Evolutionary conservation across 176 grass and related monocot species (phyloP).

Genomic region (Leersia perrieri): DNA sequence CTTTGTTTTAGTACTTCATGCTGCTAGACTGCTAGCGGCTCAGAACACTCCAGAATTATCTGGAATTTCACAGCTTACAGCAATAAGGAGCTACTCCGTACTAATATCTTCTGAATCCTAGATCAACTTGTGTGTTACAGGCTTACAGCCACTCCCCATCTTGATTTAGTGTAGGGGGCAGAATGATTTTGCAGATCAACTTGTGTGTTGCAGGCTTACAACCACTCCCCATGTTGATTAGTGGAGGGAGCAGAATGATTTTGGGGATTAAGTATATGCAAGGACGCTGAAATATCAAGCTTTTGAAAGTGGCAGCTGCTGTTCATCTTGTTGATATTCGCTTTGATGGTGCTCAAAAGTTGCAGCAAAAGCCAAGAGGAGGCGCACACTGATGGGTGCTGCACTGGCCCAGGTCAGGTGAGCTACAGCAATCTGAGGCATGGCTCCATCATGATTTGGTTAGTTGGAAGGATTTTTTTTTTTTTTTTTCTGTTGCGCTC

Average conservation of each 20-base stretch:
- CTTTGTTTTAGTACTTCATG: background rate
- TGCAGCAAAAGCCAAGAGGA: background rate
- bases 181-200: background rate
- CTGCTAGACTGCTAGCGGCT: background rate
- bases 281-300: background rate
- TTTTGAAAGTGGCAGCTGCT: background rate
- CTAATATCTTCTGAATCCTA: background rate
- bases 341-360: background rate
- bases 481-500: background rate
- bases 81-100: background rate
- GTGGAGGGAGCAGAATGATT: background rate
- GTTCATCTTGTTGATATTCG: background rate
- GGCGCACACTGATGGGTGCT: background rate
- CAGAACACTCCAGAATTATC: constrained; percentile 8
- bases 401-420: background rate
- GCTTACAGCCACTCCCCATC: background rate
- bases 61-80: background rate
- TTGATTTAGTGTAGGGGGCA: background rate
- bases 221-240: background rate
- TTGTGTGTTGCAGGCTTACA: background rate
- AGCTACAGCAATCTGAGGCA: background rate
- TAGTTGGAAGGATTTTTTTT: background rate
- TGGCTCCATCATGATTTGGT: background rate
- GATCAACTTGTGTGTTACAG: background rate
- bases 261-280: background rate